Evolutionary conservation across 2,329 filamentous ascomycete species (phyloP).

Genomic region (Pseudogymnoascus sp.): DNA sequence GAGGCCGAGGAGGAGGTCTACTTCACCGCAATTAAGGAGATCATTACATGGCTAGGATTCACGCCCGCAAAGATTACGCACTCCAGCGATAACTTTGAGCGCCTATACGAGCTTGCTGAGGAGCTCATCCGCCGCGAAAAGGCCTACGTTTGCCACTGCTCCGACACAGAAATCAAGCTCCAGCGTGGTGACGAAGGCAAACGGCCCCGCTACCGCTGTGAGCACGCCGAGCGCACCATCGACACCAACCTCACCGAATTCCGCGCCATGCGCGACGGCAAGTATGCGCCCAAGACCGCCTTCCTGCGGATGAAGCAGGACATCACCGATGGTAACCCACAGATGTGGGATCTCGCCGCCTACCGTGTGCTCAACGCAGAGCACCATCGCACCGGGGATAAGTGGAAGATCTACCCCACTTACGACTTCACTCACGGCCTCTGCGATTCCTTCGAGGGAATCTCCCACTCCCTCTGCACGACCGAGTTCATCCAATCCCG

Average conservation of each 20-base stretch:
- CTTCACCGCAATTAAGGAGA: constrained; percentile 82
- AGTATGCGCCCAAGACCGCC: constrained; percentile 78
- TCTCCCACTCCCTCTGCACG: constrained; percentile 88
- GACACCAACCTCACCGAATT: constrained; percentile 79
- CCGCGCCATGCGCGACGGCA: constrained; percentile 81
- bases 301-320: constrained; percentile 92
- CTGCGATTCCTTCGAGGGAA: constrained; percentile 85
- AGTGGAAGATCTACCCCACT: constrained; percentile 91
- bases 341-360: constrained; percentile 94
- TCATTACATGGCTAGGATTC: constrained; percentile 81
- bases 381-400: constrained; percentile 71
- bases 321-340: constrained; percentile 74
- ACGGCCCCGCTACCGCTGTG: constrained; percentile 68
- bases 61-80: constrained; percentile 73
- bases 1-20: constrained; percentile 87
- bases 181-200: constrained; percentile 74
- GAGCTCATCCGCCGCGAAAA: constrained; percentile 65
- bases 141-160: constrained; percentile 84
- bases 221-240: constrained; percentile 65
- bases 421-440: constrained; percentile 91
- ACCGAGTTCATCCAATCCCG: constrained; percentile 83
- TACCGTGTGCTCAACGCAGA: constrained; percentile 74
- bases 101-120: constrained; percentile 81
- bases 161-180: constrained; percentile 71
- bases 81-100: constrained; percentile 80